These are phyloP conservation scores for Trichoderma parareesei DNA, from an alignment of 495 filamentous ascomycete genomes.

Conservation along the genomic window DNA sequence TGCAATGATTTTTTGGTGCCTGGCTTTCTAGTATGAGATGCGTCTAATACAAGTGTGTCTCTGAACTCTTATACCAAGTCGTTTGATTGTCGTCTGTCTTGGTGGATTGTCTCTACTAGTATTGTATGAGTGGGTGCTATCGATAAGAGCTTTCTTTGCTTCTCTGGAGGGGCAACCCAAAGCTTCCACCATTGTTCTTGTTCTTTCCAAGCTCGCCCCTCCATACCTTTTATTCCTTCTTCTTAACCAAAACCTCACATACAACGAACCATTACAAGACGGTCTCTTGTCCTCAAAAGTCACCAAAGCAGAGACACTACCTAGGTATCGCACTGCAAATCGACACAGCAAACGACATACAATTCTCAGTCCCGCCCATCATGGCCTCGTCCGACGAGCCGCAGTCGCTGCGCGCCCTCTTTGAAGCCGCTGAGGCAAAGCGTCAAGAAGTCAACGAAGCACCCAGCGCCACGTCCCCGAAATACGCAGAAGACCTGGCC, in stretches of 20 bases:
- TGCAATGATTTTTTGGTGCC: too few species aligned
- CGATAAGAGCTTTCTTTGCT: neutral
- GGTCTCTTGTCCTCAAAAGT: neutral
- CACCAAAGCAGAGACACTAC: neutral
- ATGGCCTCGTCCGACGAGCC: constrained; percentile 22
- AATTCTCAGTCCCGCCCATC: neutral
- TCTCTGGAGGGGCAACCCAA: neutral
- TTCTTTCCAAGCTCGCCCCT: neutral
- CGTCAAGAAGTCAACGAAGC: constrained; percentile 29
- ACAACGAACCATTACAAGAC: neutral
- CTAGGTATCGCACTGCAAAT: neutral
- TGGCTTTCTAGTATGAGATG: too few species aligned
- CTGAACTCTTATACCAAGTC: neutral
- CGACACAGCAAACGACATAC: neutral
- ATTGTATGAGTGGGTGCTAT: neutral
- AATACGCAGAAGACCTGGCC: constrained; percentile 59
- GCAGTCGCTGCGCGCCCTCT: constrained; percentile 35
- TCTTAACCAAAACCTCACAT: neutral
- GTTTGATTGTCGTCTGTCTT: neutral
- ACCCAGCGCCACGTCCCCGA: constrained; percentile 43
- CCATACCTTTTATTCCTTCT: neutral
- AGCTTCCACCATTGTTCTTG: neutral
- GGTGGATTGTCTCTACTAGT: too few species aligned
- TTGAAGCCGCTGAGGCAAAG: constrained; percentile 47
- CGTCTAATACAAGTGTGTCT: too few species aligned